Percentiles rank a stretch among this genome's conserved stretches.
Conservation (phyloP, 2,329 filamentous ascomycete species). For the Penicillium vulpinum region DNA sequence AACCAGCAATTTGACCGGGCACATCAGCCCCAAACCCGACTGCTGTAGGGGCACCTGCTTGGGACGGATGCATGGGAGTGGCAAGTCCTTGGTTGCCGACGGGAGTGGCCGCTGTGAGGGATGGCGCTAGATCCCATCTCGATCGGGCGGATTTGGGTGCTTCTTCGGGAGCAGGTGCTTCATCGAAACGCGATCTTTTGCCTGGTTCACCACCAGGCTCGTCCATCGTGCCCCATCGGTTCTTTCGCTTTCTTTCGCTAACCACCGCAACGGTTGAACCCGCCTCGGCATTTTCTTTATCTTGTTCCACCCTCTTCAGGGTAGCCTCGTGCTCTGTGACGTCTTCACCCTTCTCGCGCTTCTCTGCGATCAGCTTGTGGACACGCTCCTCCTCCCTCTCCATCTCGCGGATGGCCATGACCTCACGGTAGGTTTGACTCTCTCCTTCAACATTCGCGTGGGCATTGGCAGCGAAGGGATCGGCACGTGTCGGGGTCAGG, state of each 20-base stretch:
- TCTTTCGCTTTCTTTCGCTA: slow-evolving; percentile 78
- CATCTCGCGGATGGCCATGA: slow-evolving; percentile 87
- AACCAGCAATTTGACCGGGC: slow-evolving; percentile 71
- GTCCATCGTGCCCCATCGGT: slow-evolving; percentile 76
- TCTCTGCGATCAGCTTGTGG: slow-evolving; percentile 74
- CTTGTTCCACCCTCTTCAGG: slow-evolving; percentile 63
- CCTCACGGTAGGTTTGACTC: slow-evolving; percentile 79
- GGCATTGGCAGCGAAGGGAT: slow-evolving; percentile 77
- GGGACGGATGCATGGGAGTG: slow-evolving; percentile 74
- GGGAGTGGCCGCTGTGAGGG: slow-evolving; percentile 65
- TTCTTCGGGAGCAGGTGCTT: slow-evolving; percentile 63
- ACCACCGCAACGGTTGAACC: slow-evolving; percentile 65
- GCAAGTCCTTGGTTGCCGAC: slow-evolving; percentile 72
- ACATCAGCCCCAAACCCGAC: slow-evolving; percentile 74
- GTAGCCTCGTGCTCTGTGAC: slow-evolving; percentile 69
- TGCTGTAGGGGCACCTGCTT: slow-evolving; percentile 54
- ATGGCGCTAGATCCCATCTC: slow-evolving; percentile 88
- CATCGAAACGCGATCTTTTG: slow-evolving; percentile 67
- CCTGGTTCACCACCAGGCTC: slow-evolving; percentile 36
- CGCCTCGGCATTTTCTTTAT: slow-evolving; percentile 72
- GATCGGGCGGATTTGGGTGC: slow-evolving; percentile 70
- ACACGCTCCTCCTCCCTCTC: slow-evolving; percentile 93
- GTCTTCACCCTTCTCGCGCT: slow-evolving; percentile 62
- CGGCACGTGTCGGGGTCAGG: slow-evolving; percentile 80
- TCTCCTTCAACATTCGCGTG: slow-evolving; percentile 67